Evolutionary conservation across 2,329 filamentous ascomycete genomes (phyloP).

Genomic region (Calonectria fujianensis): DNA sequence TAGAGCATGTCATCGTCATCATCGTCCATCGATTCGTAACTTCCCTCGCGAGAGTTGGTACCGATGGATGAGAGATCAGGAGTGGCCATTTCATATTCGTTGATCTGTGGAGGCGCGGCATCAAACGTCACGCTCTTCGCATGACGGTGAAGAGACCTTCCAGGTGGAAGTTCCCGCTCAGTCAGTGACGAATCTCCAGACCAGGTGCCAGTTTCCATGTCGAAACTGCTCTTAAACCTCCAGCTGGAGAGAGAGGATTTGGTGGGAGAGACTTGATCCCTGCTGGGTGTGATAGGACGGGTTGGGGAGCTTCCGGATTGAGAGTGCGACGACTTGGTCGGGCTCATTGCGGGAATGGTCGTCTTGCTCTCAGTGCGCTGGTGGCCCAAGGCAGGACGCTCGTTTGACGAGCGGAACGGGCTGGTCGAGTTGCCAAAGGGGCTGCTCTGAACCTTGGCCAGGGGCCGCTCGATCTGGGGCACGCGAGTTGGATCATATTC

Average conservation of each 20-base stretch:
- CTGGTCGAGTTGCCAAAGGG: conserved; percentile 77
- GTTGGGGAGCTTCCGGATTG: conserved; percentile 59
- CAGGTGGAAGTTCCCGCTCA: conserved; percentile 76
- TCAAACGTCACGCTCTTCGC: conserved; percentile 99
- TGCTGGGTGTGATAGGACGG: conserved; percentile 74
- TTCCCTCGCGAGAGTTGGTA: conserved; percentile 92
- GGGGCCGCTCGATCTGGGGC: conserved; percentile 86
- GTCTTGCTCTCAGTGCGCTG: conserved; percentile 72
- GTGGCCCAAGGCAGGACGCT: conserved; percentile 66
- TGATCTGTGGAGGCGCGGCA: conserved; percentile 92
- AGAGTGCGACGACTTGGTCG: conserved; percentile 66
- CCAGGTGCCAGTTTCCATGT: conserved; percentile 81
- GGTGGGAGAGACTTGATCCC: conserved; percentile 84
- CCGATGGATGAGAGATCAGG: conserved; percentile 95
- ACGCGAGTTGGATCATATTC: conserved; percentile 91
- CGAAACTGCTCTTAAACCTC: conserved; percentile 80
- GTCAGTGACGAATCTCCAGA: conserved; percentile 78
- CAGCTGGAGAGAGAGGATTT: conserved; percentile 90
- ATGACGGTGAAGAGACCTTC: conserved; percentile 84
- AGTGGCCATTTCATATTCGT: conserved; percentile 98
- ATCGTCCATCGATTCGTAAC: conserved; percentile 89
- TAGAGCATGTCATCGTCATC: conserved; percentile 77
- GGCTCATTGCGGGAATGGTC: conserved; percentile 74
- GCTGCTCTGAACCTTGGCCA: conserved; percentile 85
- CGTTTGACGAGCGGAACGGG: conserved; percentile 70